Evolutionary conservation across 2,329 filamentous ascomycete genomes (phyloP).

Genomic region (Hypoxylon sp.): DNA sequence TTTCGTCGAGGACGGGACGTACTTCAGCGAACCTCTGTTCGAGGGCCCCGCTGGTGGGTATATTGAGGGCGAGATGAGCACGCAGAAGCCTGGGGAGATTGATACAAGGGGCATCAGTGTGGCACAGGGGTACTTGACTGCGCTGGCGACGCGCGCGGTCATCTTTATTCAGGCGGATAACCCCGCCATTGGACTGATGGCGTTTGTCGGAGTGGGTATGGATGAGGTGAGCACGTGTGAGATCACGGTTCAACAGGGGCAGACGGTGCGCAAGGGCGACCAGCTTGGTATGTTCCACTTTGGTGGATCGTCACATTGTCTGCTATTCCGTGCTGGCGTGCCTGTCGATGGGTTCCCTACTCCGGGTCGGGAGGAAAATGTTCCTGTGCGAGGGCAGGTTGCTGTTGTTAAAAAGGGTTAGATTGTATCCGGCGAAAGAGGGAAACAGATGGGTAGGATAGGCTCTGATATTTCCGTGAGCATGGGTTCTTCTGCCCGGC

Average conservation of each 20-base stretch:
- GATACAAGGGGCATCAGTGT: constrained; percentile 54
- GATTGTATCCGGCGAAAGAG: neutral
- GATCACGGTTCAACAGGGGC: constrained; percentile 74
- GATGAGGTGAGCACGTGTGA: constrained; percentile 81
- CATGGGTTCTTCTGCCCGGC: neutral
- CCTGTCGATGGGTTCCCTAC: constrained; percentile 54
- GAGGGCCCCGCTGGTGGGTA: constrained; percentile 53
- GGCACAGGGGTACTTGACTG: constrained; percentile 75
- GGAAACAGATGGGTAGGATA: neutral
- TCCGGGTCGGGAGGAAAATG: constrained; percentile 42
- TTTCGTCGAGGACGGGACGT: constrained; percentile 67
- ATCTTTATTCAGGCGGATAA: constrained; percentile 80
- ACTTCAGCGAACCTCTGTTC: constrained; percentile 69
- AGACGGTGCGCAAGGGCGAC: constrained; percentile 76
- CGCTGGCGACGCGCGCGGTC: constrained; percentile 76
- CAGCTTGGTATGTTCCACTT: constrained; percentile 85
- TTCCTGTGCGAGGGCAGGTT: constrained; percentile 48
- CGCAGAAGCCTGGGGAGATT: constrained; percentile 43
- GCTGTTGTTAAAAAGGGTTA: constrained; percentile 44
- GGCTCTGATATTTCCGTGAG: neutral
- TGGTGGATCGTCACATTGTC: constrained; percentile 78
- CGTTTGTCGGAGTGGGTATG: constrained; percentile 80
- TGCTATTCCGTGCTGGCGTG: constrained; percentile 73
- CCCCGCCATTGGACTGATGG: constrained; percentile 74
- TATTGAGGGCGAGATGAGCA: constrained; percentile 31